Base-by-base conservation (phyloP, 2,329 filamentous ascomycete species). In the Ophiostoma sp. region DNA sequence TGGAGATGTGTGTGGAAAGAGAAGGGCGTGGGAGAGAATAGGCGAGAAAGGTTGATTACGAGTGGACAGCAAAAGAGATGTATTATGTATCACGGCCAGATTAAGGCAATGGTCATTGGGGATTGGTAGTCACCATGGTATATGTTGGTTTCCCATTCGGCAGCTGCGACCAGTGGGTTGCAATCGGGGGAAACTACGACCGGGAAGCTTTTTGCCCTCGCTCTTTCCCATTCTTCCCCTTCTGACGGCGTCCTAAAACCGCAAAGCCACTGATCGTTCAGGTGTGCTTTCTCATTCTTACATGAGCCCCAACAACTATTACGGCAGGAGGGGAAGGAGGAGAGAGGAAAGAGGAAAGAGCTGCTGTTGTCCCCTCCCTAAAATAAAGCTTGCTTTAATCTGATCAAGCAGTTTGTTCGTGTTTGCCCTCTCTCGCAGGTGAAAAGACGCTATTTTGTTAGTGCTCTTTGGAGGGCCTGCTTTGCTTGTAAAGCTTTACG, bases 291-390 rank as follows among this genome's bases (percentile, higher is more conserved):
- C 52, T 63, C 50, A 69, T 72, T 52, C 52, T 70, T 73, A 70
- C 72, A 73, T 73, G 71, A 73, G 64, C 52, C 31, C 19, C 48
- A 9, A 66, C 1, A 48, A 55, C 39, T 42, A 42, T 48, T 48
- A 48, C 42, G 42, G 42, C 15, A 48, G 42, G 42, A 48, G 42
- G 42, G 42, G 42, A 42, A 42, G 39, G 39, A 3, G 39, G 1
- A n/a, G 28, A n/a, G 15, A 36, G 12, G 45, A 50, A 22, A 69
- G 55, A 25, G 55, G 22, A 57, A 57, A 15, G 22, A 33, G 31
- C 31, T 36, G 31, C 31, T 36, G 6, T 31, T 15, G 5, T 28
- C 33, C 15, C 2, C 19, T 6, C 28, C 28, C 5, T 59, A 17
- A 17, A 48, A 5, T 48, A 22, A 52, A 25, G 48, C 48, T 36